Base-by-base conservation (phyloP, 2,329 filamentous ascomycete genomes). In the Hymenotorrendiella dingleyae region DNA sequence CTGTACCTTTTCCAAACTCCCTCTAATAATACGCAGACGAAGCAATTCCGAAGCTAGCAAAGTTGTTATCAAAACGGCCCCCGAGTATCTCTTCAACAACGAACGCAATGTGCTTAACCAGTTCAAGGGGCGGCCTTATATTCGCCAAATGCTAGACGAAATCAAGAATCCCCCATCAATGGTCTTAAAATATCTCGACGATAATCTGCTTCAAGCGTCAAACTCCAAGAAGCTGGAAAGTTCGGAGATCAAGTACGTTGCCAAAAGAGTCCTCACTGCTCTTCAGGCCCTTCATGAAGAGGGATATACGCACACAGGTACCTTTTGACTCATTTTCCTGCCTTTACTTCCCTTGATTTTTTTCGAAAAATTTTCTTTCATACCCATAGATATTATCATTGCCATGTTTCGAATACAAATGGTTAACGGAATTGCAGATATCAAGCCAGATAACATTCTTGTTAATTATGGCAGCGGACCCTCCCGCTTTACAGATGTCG, bases 381-480 rank as follows among this genome's bases (percentile, higher is more conserved):
- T 49, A 30, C 24, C 33, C 47, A 36, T 35, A 46, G n/a, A 41
- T 52, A 41, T 48, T n/a, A n/a, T n/a, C n/a, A n/a, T n/a, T n/a
- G n/a, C n/a, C 22, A 40, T 24, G 44, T 45, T 16, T 46, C 19
- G 40, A 46, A 35, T 41, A 16, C 38, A 40, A 42, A 42, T 54
- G 45, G 52, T 24, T 47, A 27, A 40, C 34, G 43, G 37, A 43
- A 33, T 66, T 47, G 45, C 33, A 54, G 50, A 55, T 24, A 50
- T 54, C 38, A 67, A 66, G 39, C 62, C 56, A n/a, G 54, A 64
- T 27, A 66, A 66, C 41, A 56, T 66, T 14, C 61, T 66, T 28
- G 56, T 64, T 17, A 64, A 65, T 45, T 55, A 59, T 35, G 50
- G 54, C 40, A 43, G 44, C 36, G 41, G 54, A 38, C 51, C 53